phyloP scores from a whole-genome alignment of 192 early-diverging fungal species.

The Coemansia sp. region DNA sequence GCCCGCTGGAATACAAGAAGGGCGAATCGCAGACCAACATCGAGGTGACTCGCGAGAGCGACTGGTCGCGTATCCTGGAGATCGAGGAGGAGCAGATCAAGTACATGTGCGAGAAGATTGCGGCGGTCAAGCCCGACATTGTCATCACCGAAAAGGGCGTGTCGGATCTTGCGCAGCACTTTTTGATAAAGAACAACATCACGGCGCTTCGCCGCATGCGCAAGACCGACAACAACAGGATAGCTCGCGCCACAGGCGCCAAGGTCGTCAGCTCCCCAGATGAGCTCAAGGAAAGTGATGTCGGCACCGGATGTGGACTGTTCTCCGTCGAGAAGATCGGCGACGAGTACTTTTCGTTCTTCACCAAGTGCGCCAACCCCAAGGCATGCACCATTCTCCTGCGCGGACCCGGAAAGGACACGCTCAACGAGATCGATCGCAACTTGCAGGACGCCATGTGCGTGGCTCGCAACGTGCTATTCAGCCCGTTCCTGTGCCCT shows the following conservation, averaged over 20 bases:
- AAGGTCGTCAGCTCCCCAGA: conserved; percentile 96
- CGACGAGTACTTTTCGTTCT: conserved; percentile 98
- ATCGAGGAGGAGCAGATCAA: conserved; percentile 99
- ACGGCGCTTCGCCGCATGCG: conserved; percentile 96
- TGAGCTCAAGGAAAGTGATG: conserved; percentile 94
- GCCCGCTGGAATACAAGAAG: conserved; percentile 99
- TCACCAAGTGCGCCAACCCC: conserved; percentile 92
- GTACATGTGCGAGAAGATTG: conserved; percentile 95
- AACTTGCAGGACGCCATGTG: conserved; percentile 99
- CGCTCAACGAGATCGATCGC: conserved; percentile 96
- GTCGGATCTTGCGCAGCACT: conserved; percentile 98
- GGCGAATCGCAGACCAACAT: conserved; percentile 99
- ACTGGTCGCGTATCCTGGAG: conserved; percentile 95
- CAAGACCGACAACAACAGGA: conserved; percentile 99
- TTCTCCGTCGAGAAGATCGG: conserved; percentile 97
- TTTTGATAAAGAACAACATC: conserved; percentile 96
- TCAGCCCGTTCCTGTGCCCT: conserved; percentile 89
- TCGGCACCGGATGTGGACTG: conserved; percentile 92
- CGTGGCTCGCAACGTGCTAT: conserved; percentile 97
- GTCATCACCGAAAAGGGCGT: conserved; percentile 99
- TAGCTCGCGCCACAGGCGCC: conserved; percentile 96
- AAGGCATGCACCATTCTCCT: conserved; percentile 98
- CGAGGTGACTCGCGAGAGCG: conserved; percentile 94
- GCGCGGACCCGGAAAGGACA: conserved; percentile 97
- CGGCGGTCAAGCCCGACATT: conserved; percentile 93